Base-by-base conservation (phyloP, 805 yeast genomes). In the Ogataea sp. region DNA sequence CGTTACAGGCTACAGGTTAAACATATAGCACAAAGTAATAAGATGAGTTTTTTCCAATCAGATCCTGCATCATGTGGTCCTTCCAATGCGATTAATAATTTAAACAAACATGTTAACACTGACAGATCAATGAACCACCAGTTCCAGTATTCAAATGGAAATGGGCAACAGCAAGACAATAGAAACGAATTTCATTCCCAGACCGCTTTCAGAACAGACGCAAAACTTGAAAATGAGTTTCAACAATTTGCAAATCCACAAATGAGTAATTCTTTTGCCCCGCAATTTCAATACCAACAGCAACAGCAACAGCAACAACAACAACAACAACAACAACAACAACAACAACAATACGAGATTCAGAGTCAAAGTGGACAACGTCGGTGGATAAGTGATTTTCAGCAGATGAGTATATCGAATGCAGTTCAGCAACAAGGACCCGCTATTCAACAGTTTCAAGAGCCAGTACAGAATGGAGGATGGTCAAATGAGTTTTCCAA, bases 321-420 rank as follows among this genome's bases (percentile, higher is more conserved):
- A 2, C 20, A 24, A 10, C 34, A 32, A 11, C 38, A 29, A 14
- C 46, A 37, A 27, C 39, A 30, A 17, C 35, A 30, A 2, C 33
- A 27, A 7, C 43, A 27, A 20, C 36, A 34, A 18, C 25, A 28
- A 5, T 35, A 21, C 24, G 36, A 32, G 14, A 34, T 27, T 15
- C 38, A 27, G 3, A 17, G 18, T 11, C 31, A 25, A 10, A 36
- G 25, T 10, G 43, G 36, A 26, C 38, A 36, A n/a, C 44, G 37
- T 20, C 35, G 39, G 17, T 52, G 55, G 56, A 40, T 53, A 11
- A 37, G 42, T 25, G 54, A 52, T 20, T 53, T 53, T 31, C 48
- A 49, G 17, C 37, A 39, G 10, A 33, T 51, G 50, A 46, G 37
- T 23, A 38, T 51, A n/a, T n/a, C 28, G 17, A 33, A 17, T 21